These are phyloP conservation scores for Hymenoscyphus albidus DNA, from an alignment of 2,329 filamentous ascomycete genomes.

Conservation along the genomic window DNA sequence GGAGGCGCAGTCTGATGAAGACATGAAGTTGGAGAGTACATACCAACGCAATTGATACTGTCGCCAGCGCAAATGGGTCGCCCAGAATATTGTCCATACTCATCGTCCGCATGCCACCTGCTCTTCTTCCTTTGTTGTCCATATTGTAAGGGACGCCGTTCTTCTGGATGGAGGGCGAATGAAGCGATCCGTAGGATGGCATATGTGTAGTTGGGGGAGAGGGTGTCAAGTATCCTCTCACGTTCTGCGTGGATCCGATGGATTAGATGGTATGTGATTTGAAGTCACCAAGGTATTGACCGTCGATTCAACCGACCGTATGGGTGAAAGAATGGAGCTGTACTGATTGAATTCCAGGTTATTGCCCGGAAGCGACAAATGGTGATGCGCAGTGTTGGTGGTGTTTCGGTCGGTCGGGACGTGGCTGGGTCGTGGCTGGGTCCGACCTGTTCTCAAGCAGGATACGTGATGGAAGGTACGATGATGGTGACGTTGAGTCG, in stretches of 20 bases:
- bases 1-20: constrained; percentile 11
- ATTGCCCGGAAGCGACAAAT: constrained; percentile 9
- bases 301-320: constrained; percentile 26
- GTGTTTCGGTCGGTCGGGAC: constrained; percentile 23
- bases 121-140: constrained; percentile 49
- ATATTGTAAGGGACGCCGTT: constrained; percentile 53
- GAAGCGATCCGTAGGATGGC: constrained; percentile 69
- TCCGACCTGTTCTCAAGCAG: constrained; percentile 6
- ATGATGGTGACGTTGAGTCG: neutral
- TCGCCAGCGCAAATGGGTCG: constrained; percentile 93
- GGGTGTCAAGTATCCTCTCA: constrained; percentile 16
- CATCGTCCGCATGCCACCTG: constrained; percentile 53
- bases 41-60: constrained; percentile 87
- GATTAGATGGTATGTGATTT: constrained; percentile 14
- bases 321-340: constrained; percentile 7
- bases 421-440: constrained; percentile 21
- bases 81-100: constrained; percentile 86
- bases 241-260: constrained; percentile 9
- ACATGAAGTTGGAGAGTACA: constrained; percentile 37
- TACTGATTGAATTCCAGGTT: neutral
- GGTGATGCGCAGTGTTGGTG: constrained; percentile 14
- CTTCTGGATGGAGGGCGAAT: constrained; percentile 77
- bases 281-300: constrained; percentile 16
- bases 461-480: constrained; percentile 2
- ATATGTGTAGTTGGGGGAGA: constrained; percentile 41